Conservation (phyloP, 192 early-diverging fungal genomes). For the Chytriomyces confervae region DNA sequence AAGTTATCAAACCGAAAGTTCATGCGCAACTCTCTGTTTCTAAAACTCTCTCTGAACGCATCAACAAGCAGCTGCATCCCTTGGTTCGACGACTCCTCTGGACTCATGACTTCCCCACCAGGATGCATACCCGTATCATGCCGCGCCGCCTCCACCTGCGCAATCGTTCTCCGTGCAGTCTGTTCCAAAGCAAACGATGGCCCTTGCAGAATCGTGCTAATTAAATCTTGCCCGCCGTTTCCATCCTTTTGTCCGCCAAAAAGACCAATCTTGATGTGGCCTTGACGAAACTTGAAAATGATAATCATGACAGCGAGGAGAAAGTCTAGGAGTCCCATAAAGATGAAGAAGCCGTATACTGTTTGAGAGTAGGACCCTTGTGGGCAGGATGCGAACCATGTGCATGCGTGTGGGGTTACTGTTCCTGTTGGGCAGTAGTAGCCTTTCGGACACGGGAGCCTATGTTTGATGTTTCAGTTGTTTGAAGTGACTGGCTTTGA, state of each 20-base stretch:
- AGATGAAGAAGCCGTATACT: conserved; percentile 30
- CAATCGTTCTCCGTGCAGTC: conserved; percentile 8
- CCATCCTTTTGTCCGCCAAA: conserved; percentile 2
- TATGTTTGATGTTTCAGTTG: neutral
- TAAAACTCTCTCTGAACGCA: conserved; percentile 29
- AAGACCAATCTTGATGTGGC: neutral
- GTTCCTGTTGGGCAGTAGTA: conserved; percentile 47
- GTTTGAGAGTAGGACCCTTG: conserved; percentile 19
- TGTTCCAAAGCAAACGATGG: conserved; percentile 13
- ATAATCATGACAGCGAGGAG: conserved; percentile 36
- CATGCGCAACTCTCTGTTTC: conserved; percentile 40
- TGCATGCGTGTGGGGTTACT: conserved; percentile 36
- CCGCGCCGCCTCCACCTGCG: neutral
- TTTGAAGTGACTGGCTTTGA: neutral
- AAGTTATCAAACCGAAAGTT: conserved; percentile 51
- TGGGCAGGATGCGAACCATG: conserved; percentile 34
- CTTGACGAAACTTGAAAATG: conserved; percentile 37
- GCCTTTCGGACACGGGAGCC: conserved; percentile 31
- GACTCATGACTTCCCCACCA: neutral
- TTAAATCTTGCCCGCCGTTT: neutral
- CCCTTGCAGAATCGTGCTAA: conserved; percentile 2
- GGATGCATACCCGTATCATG: neutral
- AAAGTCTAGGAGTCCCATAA: conserved; percentile 33
- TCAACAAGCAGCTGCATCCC: conserved; percentile 31
- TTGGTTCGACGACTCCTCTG: conserved; percentile 32